Base-by-base conservation (phyloP, 2,329 filamentous ascomycete species). In the Dendrostoma leiphaemia region DNA sequence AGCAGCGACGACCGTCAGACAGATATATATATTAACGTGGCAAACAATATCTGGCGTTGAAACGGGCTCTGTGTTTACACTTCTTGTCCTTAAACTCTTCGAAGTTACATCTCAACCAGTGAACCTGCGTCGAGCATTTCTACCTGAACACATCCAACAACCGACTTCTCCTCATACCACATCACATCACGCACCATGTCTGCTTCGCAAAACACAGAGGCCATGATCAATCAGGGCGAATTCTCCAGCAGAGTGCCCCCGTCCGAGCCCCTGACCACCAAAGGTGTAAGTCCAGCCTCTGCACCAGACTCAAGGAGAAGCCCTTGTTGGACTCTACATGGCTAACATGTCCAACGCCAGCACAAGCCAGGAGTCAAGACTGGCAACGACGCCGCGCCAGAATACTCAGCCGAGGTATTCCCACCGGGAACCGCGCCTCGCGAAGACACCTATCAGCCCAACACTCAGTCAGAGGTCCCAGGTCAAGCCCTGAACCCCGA, bases 371-470 rank as follows among this genome's bases (percentile, higher is more conserved):
- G 86, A 49, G 73, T 78, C 61, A 77, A 82, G 57, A 77, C 83
- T 54, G 81, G 81, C 63, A 81, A 83, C 60, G 84, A 86, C 50
- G 71, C 72, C 23, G 65, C 70, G 12, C 83, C 83, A 19, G 86
- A 88, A 64, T 91, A 88, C 74, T 74, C 79, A 62, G 79, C 82
- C 23, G 61, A 90, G 66, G 78, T 77, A 1, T 70, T 84, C 32
- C 77, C 84, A 0, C 70, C 85, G 0, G 88, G 88, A 56, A 81
- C 82, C 3, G 87, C 88, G 0, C 88, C 88, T 3, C 56, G 56
- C 13, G 65, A 73, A 48, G 47, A 67, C 51, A 71, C 68, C 9
- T 76, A 71, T 64, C 60, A 68, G 37, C 75, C 78, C 10, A 68
- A 74, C 46, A 62, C 72, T 1, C 56, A 63, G 15, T 57, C 59